Evolutionary conservation across 1,284 basidiomycete genomes (phyloP).

Genomic region (Leccinum pallidistipes): DNA sequence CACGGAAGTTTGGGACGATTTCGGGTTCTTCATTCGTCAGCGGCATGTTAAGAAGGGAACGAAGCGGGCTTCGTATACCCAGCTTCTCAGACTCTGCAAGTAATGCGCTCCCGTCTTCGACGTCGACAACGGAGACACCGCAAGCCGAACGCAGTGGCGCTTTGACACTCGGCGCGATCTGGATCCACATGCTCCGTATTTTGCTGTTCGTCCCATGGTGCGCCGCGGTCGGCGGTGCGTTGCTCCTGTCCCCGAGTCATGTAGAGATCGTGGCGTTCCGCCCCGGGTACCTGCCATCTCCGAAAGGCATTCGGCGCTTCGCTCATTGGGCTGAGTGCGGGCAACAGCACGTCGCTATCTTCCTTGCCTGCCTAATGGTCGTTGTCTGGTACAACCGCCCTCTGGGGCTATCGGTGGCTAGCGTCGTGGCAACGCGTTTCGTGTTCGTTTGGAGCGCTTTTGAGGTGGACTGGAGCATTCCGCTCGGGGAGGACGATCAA

Average conservation of each 20-base stretch:
- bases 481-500: slow-evolving; percentile 45
- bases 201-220: slow-evolving; percentile 51
- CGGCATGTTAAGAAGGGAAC: slow-evolving; percentile 8
- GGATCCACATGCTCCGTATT: slow-evolving; percentile 17
- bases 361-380: slow-evolving; percentile 34
- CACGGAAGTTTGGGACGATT: slow-evolving; percentile 29
- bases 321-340: slow-evolving; percentile 46
- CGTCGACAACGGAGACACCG: not conserved
- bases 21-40: slow-evolving; percentile 21
- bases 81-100: slow-evolving; percentile 8
- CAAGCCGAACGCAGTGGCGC: not conserved
- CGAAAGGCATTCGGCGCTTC: slow-evolving; percentile 42
- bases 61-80: slow-evolving; percentile 15
- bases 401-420: slow-evolving; percentile 31
- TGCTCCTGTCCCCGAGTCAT: slow-evolving; percentile 41
- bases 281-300: slow-evolving; percentile 39
- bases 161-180: not conserved
- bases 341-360: slow-evolving; percentile 42
- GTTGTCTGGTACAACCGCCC: slow-evolving; percentile 31
- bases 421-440: slow-evolving; percentile 34
- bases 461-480: slow-evolving; percentile 32
- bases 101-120: not conserved
- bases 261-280: slow-evolving; percentile 42
- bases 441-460: slow-evolving; percentile 42
- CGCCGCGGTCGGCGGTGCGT: slow-evolving; percentile 43